Conservation (phyloP, 495 filamentous ascomycete species). For the Pyronema domesticum region DNA sequence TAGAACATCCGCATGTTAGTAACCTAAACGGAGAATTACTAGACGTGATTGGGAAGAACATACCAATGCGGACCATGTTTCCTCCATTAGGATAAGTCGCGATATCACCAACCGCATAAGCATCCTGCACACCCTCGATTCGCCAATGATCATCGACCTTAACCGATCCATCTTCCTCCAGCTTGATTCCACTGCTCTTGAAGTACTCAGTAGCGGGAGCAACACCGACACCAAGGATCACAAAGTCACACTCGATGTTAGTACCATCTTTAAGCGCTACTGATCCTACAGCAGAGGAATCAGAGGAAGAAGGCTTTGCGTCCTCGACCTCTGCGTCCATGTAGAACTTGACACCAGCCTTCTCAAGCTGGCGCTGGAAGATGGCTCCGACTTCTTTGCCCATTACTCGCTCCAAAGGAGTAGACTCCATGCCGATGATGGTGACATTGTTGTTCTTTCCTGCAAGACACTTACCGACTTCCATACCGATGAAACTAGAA, state of each 20-base stretch:
- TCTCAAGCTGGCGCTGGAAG: slow-evolving; percentile 58
- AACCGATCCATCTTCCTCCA: slow-evolving; percentile 68
- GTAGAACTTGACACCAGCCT: slow-evolving; percentile 73
- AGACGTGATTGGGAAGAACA: neutral
- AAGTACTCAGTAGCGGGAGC: slow-evolving; percentile 72
- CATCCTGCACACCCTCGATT: slow-evolving; percentile 53
- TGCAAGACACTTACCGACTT: slow-evolving; percentile 63
- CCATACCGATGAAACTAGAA: slow-evolving; percentile 44
- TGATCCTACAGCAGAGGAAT: slow-evolving; percentile 53
- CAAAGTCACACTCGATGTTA: slow-evolving; percentile 65
- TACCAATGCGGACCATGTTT: slow-evolving; percentile 12
- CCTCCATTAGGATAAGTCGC: slow-evolving; percentile 53
- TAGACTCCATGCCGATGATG: slow-evolving; percentile 83
- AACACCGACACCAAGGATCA: slow-evolving; percentile 81
- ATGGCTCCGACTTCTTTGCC: slow-evolving; percentile 65
- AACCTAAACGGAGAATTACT: neutral
- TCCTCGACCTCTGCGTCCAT: slow-evolving; percentile 64
- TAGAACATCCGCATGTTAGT: slow-evolving; percentile 32
- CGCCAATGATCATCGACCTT: slow-evolving; percentile 58
- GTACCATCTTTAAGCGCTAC: slow-evolving; percentile 79
- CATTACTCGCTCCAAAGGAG: slow-evolving; percentile 74
- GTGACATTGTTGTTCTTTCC: slow-evolving; percentile 59
- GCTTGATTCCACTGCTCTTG: slow-evolving; percentile 43
- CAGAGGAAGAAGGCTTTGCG: slow-evolving; percentile 46
- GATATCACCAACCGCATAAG: slow-evolving; percentile 91